Conservation (phyloP, 148 eudicot species). For the Vaccinium darrowii region DNA sequence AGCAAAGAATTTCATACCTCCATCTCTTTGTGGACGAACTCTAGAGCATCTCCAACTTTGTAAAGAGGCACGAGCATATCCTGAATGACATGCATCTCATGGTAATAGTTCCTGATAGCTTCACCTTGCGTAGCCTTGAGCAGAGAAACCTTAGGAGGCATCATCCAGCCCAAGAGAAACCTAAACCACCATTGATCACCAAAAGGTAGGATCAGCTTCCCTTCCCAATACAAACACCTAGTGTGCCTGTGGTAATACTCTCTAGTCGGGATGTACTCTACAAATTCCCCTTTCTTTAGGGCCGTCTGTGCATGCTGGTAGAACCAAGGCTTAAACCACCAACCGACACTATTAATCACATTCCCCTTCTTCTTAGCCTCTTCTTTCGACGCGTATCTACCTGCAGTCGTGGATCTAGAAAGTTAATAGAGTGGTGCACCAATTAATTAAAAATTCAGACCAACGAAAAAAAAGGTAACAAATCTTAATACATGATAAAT, state of each 20-base stretch:
- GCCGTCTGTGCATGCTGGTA: constrained; percentile 83
- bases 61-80: constrained; percentile 94
- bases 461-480: not conserved
- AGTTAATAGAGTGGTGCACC: not conserved
- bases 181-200: constrained; percentile 92
- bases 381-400: constrained; percentile 65
- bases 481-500: not conserved
- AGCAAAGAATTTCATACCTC: constrained; percentile 52
- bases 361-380: constrained; percentile 84
- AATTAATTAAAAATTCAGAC: not conserved
- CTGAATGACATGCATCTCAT: constrained; percentile 90
- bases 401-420: constrained; percentile 21
- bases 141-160: constrained; percentile 95
- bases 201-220: constrained; percentile 88
- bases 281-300: constrained; percentile 71
- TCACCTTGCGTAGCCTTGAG: constrained; percentile 97
- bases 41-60: constrained; percentile 94
- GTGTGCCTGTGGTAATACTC: constrained; percentile 96
- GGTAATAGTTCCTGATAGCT: constrained; percentile 88
- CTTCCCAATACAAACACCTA: constrained; percentile 89
- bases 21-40: constrained; percentile 84
- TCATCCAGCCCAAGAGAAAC: constrained; percentile 78
- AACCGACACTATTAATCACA: constrained; percentile 57
- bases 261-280: constrained; percentile 90
- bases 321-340: constrained; percentile 98